Evolutionary conservation across 140 eudicot genomes (phyloP).

Genomic region (Senecio squalidus): DNA sequence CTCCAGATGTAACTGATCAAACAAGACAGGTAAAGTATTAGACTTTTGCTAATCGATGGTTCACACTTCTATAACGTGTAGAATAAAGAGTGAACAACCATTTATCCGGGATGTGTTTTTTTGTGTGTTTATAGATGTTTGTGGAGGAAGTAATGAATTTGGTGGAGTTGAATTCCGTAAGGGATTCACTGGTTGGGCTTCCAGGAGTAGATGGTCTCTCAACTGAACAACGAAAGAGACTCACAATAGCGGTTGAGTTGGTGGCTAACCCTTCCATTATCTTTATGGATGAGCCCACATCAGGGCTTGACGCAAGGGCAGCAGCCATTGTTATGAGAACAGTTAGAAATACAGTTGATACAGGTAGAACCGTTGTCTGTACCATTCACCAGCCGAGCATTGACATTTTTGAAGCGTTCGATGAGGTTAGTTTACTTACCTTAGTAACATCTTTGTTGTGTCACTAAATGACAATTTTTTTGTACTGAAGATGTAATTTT

Average conservation of each 20-base stretch:
- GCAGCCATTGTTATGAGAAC: slow-evolving; percentile 80
- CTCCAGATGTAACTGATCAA: slow-evolving; percentile 40
- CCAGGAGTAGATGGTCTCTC: slow-evolving; percentile 70
- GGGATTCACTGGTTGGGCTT: slow-evolving; percentile 49
- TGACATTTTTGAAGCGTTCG: slow-evolving; percentile 71
- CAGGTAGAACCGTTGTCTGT: slow-evolving; percentile 74
- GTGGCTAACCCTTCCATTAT: slow-evolving; percentile 74
- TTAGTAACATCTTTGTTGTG: too few species aligned
- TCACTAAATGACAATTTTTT: too few species aligned
- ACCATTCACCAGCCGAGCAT: slow-evolving; percentile 81
- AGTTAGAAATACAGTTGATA: slow-evolving; percentile 62
- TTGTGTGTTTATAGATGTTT: too few species aligned
- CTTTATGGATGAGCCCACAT: slow-evolving; percentile 80
- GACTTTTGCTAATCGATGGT: not conserved
- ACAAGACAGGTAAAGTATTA: slow-evolving; percentile 35
- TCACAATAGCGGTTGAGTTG: slow-evolving; percentile 65
- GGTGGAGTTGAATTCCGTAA: too few species aligned
- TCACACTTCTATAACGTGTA: not conserved
- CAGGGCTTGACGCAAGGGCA: slow-evolving; percentile 74
- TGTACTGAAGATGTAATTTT: too few species aligned
- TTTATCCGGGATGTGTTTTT: too few species aligned
- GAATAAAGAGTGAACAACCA: too few species aligned
- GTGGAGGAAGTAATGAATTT: too few species aligned
- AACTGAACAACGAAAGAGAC: slow-evolving; percentile 69
- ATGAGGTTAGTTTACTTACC: slow-evolving; percentile 50